Base-by-base conservation (phyloP, 129 eudicot genomes). In the Erigeron canadensis region DNA sequence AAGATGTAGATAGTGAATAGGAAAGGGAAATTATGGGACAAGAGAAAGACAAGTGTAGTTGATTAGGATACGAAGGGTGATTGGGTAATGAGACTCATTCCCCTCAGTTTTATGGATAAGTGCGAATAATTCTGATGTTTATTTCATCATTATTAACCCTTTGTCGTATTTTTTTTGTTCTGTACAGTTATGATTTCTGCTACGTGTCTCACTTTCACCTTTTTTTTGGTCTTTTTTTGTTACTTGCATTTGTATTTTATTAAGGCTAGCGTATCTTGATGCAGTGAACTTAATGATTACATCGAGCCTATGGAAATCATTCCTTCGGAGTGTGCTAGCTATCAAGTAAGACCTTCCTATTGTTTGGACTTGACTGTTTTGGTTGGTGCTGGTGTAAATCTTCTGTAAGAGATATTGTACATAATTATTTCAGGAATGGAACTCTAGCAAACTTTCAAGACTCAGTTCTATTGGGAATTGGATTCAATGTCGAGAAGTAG, bases 401-500 rank as follows among this genome's bases (percentile, higher is more conserved):
- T 74, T 57, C 65, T 54, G 28, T 76, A 28, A 73, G 34, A 59
- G 19, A 62, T 53, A 12, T n/a, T 51, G 37, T 42, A 7, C 44
- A 56, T 75, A 71, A 45, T 77, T 18, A 40, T 69, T 53, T 63
- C 77, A 93, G 98, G 95, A 77, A 4, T 44, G 65, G 53, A 55
- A 40, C 72, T 41, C 81, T 63, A 67, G 73, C 74, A 84, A 86
- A 69, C 84, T 84, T 77, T 79, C 77, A 4, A 79, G 51, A 67
- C 69, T 78, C 75, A 68, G 87, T 70, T 68, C 85, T 76, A 82
- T 89, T 53, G 89, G 93, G 15, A 89, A 94, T 70, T 94, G 98
- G 98, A 71, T 94, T 84, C 98, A 89, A 60, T 94, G 98, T 75
- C 83, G 79, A 65, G 80, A 73, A 60, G 78, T 82, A 66, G 66